These are phyloP conservation scores for Poa pratensis DNA, from an alignment of 176 grass and related monocot genomes.

Conservation along the genomic window DNA sequence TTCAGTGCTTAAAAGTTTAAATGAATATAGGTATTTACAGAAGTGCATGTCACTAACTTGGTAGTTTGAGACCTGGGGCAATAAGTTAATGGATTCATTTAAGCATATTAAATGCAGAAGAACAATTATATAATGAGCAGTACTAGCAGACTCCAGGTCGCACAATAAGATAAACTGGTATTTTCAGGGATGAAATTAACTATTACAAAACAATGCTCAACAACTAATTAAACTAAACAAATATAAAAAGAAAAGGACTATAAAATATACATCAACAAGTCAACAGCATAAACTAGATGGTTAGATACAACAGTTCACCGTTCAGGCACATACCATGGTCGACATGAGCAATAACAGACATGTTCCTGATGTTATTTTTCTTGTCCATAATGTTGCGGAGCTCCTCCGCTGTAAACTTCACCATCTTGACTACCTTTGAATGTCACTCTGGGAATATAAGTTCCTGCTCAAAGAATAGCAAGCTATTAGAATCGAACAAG, in stretches of 20 bases:
- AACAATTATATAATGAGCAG: background rate
- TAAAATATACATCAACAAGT: background rate
- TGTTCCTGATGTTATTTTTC: conserved; percentile 89
- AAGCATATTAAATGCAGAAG: background rate
- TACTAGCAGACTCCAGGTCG: background rate
- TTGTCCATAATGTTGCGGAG: conserved; percentile 88
- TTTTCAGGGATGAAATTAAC: background rate
- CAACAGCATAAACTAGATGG: background rate
- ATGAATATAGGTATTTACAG: background rate
- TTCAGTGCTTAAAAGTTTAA: background rate
- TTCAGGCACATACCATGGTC: conserved; percentile 65
- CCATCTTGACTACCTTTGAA: conserved; percentile 66
- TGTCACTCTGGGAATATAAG: conserved; percentile 28
- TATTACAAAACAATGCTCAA: background rate
- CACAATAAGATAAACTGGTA: background rate
- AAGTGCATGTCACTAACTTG: background rate
- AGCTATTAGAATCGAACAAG: background rate
- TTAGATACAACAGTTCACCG: no score
- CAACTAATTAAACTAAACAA: background rate
- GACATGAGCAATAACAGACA: conserved; percentile 92
- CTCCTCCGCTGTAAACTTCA: conserved; percentile 94
- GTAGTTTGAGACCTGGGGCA: no score
- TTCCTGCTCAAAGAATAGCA: background rate
- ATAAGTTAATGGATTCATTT: background rate
- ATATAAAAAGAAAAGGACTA: background rate